phyloP scores from a whole-genome alignment of 805 yeast species.

The Wickerhamiella azymoides region DNA sequence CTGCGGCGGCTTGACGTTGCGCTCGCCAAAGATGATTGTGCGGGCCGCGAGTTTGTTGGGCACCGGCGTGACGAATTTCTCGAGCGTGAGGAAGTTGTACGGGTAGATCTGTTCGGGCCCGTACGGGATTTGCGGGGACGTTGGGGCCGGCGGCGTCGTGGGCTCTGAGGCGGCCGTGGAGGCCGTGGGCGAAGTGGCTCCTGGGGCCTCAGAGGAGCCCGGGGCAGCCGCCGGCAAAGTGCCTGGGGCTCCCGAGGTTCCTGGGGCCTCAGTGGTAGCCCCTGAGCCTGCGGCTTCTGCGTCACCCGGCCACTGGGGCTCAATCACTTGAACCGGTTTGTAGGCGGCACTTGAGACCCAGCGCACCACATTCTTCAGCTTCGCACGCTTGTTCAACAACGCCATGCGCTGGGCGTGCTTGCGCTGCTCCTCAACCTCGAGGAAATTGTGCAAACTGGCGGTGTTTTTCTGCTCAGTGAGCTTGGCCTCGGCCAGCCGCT shows the following conservation, averaged over 20 bases:
- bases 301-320: neutral
- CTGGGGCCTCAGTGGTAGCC: too few relatives aligned
- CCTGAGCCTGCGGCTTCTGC: too few relatives aligned
- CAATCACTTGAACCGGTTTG: neutral
- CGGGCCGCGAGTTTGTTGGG: conserved; percentile 19
- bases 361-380: conserved; percentile 46
- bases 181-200: neutral
- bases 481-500: conserved; percentile 65
- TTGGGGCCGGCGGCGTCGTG: neutral
- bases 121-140: too few relatives aligned
- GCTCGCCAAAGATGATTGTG: conserved; percentile 40
- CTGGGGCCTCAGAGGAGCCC: too few relatives aligned
- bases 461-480: conserved; percentile 72
- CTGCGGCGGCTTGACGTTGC: conserved; percentile 8
- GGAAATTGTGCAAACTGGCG: conserved; percentile 57
- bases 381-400: conserved; percentile 49
- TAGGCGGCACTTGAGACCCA: conserved; percentile 12
- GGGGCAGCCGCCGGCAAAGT: too few relatives aligned
- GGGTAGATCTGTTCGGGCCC: neutral
- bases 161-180: neutral
- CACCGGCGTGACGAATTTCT: conserved; percentile 30
- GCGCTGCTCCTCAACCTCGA: conserved; percentile 72
- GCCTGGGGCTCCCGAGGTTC: too few relatives aligned
- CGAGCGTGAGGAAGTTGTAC: conserved; percentile 41
- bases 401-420: conserved; percentile 65